These are phyloP conservation scores for Apiotrichum montevideense DNA, from an alignment of 1,284 basidiomycete genomes.

Conservation along the genomic window DNA sequence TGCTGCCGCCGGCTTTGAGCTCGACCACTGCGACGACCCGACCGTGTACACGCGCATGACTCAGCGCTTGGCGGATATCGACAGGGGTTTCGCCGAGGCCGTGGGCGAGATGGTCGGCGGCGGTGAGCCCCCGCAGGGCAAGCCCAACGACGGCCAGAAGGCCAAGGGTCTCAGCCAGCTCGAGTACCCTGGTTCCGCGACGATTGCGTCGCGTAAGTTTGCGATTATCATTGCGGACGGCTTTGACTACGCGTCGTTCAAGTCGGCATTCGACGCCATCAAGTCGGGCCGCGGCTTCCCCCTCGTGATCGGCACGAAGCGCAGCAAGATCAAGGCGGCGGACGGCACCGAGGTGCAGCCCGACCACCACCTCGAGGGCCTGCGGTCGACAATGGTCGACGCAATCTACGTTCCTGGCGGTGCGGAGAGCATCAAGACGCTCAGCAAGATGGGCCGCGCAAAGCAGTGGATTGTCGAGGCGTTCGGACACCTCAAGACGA, in stretches of 20 bases:
- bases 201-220: not conserved
- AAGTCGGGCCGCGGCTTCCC: not conserved
- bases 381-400: slow-evolving; percentile 72
- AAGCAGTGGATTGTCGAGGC: slow-evolving; percentile 65
- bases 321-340: slow-evolving; percentile 48
- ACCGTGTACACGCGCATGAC: slow-evolving; percentile 63
- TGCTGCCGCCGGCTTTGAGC: slow-evolving; percentile 65
- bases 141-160: slow-evolving; percentile 56
- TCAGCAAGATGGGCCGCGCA: slow-evolving; percentile 26
- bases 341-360: slow-evolving; percentile 26
- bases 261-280: not conserved
- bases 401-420: slow-evolving; percentile 68
- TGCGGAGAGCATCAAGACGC: slow-evolving; percentile 45
- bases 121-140: slow-evolving; percentile 56
- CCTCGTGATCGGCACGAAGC: not conserved
- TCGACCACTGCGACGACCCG: slow-evolving; percentile 69
- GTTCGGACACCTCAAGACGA: slow-evolving; percentile 70
- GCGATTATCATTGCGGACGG: not conserved
- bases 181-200: slow-evolving; percentile 38
- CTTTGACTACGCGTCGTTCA: not conserved
- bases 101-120: slow-evolving; percentile 48
- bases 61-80: slow-evolving; percentile 58
- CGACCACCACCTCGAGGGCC: slow-evolving; percentile 50
- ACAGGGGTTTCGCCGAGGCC: slow-evolving; percentile 60
- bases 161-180: slow-evolving; percentile 57